Percentiles rank a stretch among this genome's conserved stretches.
Conservation (phyloP, 768 basidiomycete species). For the Lactifluus piperatus region DNA sequence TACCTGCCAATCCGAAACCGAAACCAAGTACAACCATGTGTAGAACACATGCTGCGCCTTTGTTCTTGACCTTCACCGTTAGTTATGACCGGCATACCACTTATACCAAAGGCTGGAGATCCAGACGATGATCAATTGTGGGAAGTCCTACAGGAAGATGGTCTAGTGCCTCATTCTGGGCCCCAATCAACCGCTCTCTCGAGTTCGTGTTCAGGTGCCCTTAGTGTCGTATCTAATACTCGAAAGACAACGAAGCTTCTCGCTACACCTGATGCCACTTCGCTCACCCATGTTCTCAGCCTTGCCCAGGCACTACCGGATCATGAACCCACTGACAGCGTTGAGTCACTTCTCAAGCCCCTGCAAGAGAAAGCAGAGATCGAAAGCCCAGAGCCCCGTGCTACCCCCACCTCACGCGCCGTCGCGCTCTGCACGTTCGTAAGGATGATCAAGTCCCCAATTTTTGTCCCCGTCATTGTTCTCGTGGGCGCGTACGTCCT, state of each 20-base stretch:
- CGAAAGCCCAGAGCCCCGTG: background rate
- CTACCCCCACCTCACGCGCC: conserved; percentile 25
- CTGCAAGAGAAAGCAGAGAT: background rate
- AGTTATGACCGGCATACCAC: conserved; percentile 2
- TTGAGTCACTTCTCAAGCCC: background rate
- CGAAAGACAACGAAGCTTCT: background rate
- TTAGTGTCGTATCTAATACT: background rate
- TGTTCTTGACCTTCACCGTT: background rate
- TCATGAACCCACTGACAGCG: background rate
- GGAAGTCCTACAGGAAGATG: conserved; percentile 1
- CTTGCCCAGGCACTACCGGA: background rate
- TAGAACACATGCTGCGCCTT: background rate
- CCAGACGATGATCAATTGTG: background rate
- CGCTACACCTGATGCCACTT: background rate
- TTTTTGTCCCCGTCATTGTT: conserved; percentile 44
- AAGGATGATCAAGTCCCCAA: conserved; percentile 43
- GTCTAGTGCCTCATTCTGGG: background rate
- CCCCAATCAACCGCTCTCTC: background rate
- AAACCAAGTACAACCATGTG: too few relatives aligned
- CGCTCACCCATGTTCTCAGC: background rate
- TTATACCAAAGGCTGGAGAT: background rate
- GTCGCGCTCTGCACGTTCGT: conserved; percentile 38
- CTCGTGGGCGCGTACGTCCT: conserved; percentile 42
- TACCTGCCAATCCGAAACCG: too few relatives aligned
- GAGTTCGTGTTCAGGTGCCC: background rate